Percentiles rank a stretch among this genome's conserved stretches.
phyloP scores from a whole-genome alignment of 176 grass and related monocot genomes.

The Zea mays region Zm-B73-REFERENCE-NAM-5.0 NC_050102.1:2341501-2342000 shows the following conservation, averaged over 20 bases:
- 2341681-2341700: constrained; percentile 64
- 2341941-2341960: too few relatives aligned
- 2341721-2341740: constrained; percentile 85
- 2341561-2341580: constrained; percentile 33
- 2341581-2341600: too few relatives aligned
- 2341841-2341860: not conserved
- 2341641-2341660: too few relatives aligned
- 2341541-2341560: constrained; percentile 34
- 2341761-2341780: constrained; percentile 63
- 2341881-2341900: not conserved
- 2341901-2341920: too few relatives aligned
- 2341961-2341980: too few relatives aligned
- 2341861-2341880: constrained; percentile 7
- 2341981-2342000: too few relatives aligned
- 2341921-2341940: too few relatives aligned
- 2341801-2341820: constrained; percentile 23
- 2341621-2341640: too few relatives aligned
- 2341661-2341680: too few relatives aligned
- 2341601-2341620: too few relatives aligned
- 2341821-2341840: constrained; percentile 55
- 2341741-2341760: constrained; percentile 50
- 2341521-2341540: constrained; percentile 66
- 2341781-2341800: constrained; percentile 55
- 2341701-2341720: constrained; percentile 81
- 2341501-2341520: constrained; percentile 75